Evolutionary conservation across 164 flowering plant species (phyloP), one percentile per base, ranked within the genome.

Genomic region (Aristolochia fimbriata): DNA sequence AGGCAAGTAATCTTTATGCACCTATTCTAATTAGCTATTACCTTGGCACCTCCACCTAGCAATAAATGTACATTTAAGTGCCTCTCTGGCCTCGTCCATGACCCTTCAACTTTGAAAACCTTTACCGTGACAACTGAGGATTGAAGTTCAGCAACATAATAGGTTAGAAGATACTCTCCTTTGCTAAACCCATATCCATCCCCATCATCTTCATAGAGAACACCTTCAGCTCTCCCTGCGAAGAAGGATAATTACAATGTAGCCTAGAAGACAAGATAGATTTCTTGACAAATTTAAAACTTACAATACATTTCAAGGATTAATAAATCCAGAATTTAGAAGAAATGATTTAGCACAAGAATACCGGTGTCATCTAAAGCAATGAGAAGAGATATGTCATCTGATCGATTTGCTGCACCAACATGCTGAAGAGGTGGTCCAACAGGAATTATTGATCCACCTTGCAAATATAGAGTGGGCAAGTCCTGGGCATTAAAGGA

Each of bases 151-250:
- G 98, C 96, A 62, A 62, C 70, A 75, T 93, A 93, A 65, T 85
- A 69, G 23, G 96, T 85, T 63, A 86, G 60, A 7, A 93, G 80
- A 73, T 82, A 93, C 50, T 62, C 78, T 20, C 97, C 96, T 60
- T 58, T 65, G 10, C 54, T 78, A 71, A 79, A 93, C 67, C 71
- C 88, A 78, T 89, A 86, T 59, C 98, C 98, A 80, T 93, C 98
- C 48, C 97, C 98, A 71, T 84, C 84, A 74, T 93, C 98, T 75
- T 93, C 98, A 74, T 70, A 93, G 12, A 93, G 76, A 70, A 83
- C 58, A 59, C 98, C 98, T 78, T 80, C 70, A 66, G 97, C 98
- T 74, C 78, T 84, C 51, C 98, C 98, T 93, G 80, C 25, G 70
- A 20, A 62, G 64, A 19, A 20, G 4, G 33, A 47, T 46, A 43